Base-by-base conservation (phyloP, 73 alveolate genomes). In the Vitrella brassicaformis region DNA sequence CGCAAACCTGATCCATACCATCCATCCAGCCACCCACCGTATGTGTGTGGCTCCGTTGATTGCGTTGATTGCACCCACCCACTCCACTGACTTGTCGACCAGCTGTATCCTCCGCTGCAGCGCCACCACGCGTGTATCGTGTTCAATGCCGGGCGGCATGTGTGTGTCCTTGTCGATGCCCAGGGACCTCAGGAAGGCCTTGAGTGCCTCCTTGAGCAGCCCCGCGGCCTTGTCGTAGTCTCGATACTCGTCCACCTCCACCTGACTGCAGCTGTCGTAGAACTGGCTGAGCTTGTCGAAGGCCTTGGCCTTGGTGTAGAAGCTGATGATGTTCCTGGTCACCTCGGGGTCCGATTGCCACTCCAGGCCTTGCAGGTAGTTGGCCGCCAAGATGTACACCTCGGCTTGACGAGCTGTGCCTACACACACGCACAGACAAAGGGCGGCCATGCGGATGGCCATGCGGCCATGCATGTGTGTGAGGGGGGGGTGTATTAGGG, bases 141-240 rank as follows among this genome's bases (percentile, higher is more conserved):
- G n/a, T 26, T 19, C 28, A 9, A 19, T 4, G 9, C 28, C 29
- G 0, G 68, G 9, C 67, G 88, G 76, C 73, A 84, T 86, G 27
- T 72, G 79, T 28, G 80, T 69, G 85, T 86, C 85, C 76, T 79
- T 86, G 66, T 80, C 84, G 31, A 73, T 84, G 70, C 83, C 82
- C 39, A 78, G 85, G n/a, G 89, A 85, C 81, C 87, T 89, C 71
- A 78, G 76, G 31, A 89, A 80, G 29, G 85, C 87, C 80, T 88
- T 86, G 71, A 84, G 78, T 8, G 95, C 97, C 64, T 92, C 93
- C 46, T 80, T 73, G 88, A 88, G 89, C n/a, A 92, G 92, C 68
- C 93, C 96, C 27, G 86, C 87, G 8, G 96, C 98, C 85, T 90
- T 87, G 82, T 89, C 92, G 68, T 90, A 93, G 84, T 93, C 94